Percentiles rank a stretch among this genome's conserved stretches.
phyloP scores from a whole-genome alignment of 2,329 filamentous ascomycete species.

The Leptographium radiaticola region DNA sequence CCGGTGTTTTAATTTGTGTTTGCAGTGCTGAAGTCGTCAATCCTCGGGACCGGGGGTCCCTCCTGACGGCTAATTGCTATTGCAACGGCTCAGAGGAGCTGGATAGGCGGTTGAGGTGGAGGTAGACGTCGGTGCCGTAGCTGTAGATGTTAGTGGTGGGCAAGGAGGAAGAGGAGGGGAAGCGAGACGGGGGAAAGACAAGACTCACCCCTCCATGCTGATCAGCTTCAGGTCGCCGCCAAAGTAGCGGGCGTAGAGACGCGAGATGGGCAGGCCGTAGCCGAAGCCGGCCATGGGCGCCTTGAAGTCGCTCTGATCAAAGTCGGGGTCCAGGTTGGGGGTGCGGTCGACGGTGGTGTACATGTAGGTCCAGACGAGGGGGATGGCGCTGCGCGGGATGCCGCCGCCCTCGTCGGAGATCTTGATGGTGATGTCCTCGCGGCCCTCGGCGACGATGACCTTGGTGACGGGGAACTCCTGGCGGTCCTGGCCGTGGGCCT shows the following conservation, averaged over 20 bases:
- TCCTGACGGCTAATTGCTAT: constrained; percentile 88
- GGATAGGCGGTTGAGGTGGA: constrained; percentile 90
- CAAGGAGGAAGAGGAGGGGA: background rate
- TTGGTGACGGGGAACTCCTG: constrained; percentile 95
- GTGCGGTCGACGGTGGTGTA: constrained; percentile 97
- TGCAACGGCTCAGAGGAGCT: constrained; percentile 93
- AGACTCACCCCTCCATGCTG: constrained; percentile 91
- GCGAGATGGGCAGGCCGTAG: constrained; percentile 90
- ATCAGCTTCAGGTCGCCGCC: constrained; percentile 95
- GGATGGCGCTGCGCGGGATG: constrained; percentile 84
- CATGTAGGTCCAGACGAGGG: constrained; percentile 99
- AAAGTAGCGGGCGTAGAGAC: constrained; percentile 93
- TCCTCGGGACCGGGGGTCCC: constrained; percentile 56
- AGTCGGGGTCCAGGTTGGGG: constrained; percentile 88
- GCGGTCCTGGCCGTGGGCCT: constrained; percentile 87
- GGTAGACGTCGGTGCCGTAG: constrained; percentile 96
- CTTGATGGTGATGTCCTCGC: constrained; percentile 98
- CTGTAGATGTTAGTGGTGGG: constrained; percentile 28
- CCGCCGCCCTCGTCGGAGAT: constrained; percentile 93
- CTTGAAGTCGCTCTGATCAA: constrained; percentile 98
- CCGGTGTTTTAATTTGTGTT: constrained; percentile 13
- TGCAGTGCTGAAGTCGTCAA: constrained; percentile 36
- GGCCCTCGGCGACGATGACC: constrained; percentile 92
- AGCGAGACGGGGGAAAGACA: background rate
- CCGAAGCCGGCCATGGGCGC: constrained; percentile 98